phyloP scores from a whole-genome alignment of 2,329 filamentous ascomycete species.

The Xylaria sp. region DNA sequence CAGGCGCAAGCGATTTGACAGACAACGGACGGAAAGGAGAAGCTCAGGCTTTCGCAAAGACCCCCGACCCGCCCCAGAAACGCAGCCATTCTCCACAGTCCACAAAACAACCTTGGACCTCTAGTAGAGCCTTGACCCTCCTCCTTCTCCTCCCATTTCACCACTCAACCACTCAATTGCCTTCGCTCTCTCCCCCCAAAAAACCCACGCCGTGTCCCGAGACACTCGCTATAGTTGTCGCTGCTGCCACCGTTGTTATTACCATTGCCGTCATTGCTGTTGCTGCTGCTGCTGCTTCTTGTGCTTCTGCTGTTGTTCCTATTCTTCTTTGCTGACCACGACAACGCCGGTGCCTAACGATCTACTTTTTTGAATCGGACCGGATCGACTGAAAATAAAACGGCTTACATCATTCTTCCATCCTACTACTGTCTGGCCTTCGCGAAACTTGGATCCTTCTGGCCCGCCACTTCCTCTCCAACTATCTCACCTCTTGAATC shows the following conservation, averaged over 20 bases:
- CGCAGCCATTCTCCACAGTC: conserved; percentile 40
- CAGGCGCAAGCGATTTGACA: background rate
- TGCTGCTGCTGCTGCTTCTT: conserved; percentile 2
- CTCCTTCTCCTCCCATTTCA: conserved; percentile 42
- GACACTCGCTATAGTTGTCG: conserved; percentile 37
- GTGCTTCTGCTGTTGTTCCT: conserved; percentile 6
- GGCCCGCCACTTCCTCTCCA: conserved; percentile 15
- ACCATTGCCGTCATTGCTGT: background rate
- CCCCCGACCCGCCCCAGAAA: conserved; percentile 37
- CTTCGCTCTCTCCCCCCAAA: conserved; percentile 32
- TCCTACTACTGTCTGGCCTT: conserved; percentile 22
- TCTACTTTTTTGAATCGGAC: conserved; percentile 27
- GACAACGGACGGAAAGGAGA: conserved; percentile 12
- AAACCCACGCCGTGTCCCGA: conserved; percentile 38
- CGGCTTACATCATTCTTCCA: conserved; percentile 37
- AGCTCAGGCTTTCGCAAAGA: conserved; percentile 30
- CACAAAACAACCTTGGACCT: conserved; percentile 37
- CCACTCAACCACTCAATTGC: conserved; percentile 37
- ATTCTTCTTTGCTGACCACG: conserved; percentile 17
- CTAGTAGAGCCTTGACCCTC: conserved; percentile 36
- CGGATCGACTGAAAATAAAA: conserved; percentile 24
- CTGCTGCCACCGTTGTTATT: conserved; percentile 13
- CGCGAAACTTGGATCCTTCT: conserved; percentile 27
- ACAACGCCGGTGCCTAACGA: conserved; percentile 17
- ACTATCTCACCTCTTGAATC: conserved; percentile 21